These are phyloP conservation scores for Podosphaera leucotricha DNA, from an alignment of 2,329 filamentous ascomycete genomes.

Conservation along the genomic window DNA sequence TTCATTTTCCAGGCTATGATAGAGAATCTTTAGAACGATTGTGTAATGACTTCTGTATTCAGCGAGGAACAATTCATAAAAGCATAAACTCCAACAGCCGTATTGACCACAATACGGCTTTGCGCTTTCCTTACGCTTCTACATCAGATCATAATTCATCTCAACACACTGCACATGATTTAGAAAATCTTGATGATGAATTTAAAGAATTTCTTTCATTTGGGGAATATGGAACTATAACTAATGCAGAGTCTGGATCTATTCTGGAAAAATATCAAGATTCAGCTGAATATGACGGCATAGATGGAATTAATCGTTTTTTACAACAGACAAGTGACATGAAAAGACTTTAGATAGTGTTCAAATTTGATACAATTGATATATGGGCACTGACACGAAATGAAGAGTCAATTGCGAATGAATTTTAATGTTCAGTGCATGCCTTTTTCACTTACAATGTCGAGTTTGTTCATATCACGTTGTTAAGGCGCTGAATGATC, in stretches of 20 bases:
- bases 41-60: slow-evolving; percentile 69
- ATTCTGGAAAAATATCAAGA: slow-evolving; percentile 13
- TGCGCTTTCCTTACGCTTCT: slow-evolving; percentile 73
- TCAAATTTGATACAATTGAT: no score
- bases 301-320: slow-evolving; percentile 43
- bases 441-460: no score
- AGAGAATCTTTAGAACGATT: slow-evolving; percentile 57
- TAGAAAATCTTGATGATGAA: slow-evolving; percentile 9
- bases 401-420: no score
- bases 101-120: slow-evolving; percentile 45
- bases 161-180: slow-evolving; percentile 17
- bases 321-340: slow-evolving; percentile 23
- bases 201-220: slow-evolving; percentile 13
- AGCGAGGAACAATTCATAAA: slow-evolving; percentile 54
- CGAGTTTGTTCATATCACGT: no score
- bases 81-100: slow-evolving; percentile 48
- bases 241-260: slow-evolving; percentile 13
- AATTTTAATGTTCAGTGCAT: no score
- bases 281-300: slow-evolving; percentile 32
- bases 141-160: no score
- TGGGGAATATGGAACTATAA: slow-evolving; percentile 13
- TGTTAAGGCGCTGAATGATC: no score
- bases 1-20: slow-evolving; percentile 83
- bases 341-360: slow-evolving; percentile 2
- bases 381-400: no score